These are phyloP conservation scores for Vitis hybrid DNA, from an alignment of 177 flowering plant species.

Conservation along the genomic window DNA sequence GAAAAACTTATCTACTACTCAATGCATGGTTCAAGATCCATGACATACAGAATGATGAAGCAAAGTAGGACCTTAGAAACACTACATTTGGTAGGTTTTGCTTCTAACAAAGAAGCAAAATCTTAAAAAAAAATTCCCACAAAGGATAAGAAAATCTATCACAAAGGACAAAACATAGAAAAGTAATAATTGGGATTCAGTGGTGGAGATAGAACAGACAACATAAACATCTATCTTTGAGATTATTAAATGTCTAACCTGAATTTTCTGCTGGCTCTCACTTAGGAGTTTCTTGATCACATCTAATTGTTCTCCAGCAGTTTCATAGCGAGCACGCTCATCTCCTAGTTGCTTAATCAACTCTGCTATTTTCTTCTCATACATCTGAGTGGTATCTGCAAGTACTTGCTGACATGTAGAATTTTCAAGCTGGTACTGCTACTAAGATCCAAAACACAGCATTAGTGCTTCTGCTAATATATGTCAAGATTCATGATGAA, in stretches of 20 bases:
- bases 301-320: constrained; percentile 49
- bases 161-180: neutral
- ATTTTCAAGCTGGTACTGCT: constrained; percentile 59
- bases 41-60: neutral
- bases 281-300: constrained; percentile 32
- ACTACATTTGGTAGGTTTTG: too few relatives aligned
- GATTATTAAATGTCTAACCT: constrained; percentile 32
- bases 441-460: constrained; percentile 24
- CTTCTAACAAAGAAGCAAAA: neutral
- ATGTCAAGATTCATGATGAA: neutral
- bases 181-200: neutral
- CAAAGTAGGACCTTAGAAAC: too few relatives aligned
- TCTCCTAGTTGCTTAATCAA: constrained; percentile 52
- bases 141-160: neutral
- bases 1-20: neutral
- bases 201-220: neutral
- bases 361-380: constrained; percentile 75
- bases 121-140: neutral
- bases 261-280: constrained; percentile 42
- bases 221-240: neutral
- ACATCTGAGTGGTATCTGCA: constrained; percentile 82
- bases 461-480: constrained; percentile 18
- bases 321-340: constrained; percentile 37
- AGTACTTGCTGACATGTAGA: constrained; percentile 64
- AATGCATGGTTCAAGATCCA: neutral